Percentiles rank a stretch among this genome's conserved stretches.
Conservation (phyloP, 1,139 yeast genomes). For the Scheffersomyces insectosa region DNA sequence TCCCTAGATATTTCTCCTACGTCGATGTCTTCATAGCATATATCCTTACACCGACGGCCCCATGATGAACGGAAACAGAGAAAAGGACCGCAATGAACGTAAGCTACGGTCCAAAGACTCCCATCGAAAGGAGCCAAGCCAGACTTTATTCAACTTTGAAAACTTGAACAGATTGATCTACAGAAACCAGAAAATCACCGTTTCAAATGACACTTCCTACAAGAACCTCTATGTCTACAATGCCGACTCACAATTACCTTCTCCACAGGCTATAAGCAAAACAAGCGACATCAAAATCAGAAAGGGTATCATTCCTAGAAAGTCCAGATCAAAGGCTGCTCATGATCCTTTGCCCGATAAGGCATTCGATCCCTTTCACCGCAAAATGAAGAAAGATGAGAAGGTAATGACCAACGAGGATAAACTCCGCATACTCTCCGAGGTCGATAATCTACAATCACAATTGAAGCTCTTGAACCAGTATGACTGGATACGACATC, state of each 20-base stretch:
- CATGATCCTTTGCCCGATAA: conserved; percentile 49
- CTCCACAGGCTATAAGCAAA: conserved; percentile 5
- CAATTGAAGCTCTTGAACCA: conserved; percentile 49
- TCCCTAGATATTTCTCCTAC: too few relatives aligned
- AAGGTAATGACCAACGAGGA: conserved; percentile 62
- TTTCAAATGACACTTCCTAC: conserved; percentile 9
- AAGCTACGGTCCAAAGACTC: conserved; percentile 24
- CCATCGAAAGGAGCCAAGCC: conserved; percentile 8
- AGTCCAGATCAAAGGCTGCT: conserved; percentile 12
- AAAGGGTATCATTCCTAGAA: conserved; percentile 20
- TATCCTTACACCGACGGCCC: too few relatives aligned
- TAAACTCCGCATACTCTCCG: conserved; percentile 47
- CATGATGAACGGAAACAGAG: too few relatives aligned
- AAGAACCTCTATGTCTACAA: conserved; percentile 11
- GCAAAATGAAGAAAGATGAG: conserved; percentile 67
- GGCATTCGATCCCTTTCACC: conserved; percentile 52
- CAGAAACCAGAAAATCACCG: conserved; percentile 20
- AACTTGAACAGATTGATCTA: conserved; percentile 27
- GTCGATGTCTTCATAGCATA: too few relatives aligned
- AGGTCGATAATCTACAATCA: conserved; percentile 49
- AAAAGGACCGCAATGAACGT: conserved; percentile 8
- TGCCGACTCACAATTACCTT: conserved; percentile 10
- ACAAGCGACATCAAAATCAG: conserved; percentile 5
- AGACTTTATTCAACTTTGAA: conserved; percentile 33
- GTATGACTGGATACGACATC: conserved; percentile 55